Conservation (phyloP, 805 yeast genomes). For the Ogataea minuta region DNA sequence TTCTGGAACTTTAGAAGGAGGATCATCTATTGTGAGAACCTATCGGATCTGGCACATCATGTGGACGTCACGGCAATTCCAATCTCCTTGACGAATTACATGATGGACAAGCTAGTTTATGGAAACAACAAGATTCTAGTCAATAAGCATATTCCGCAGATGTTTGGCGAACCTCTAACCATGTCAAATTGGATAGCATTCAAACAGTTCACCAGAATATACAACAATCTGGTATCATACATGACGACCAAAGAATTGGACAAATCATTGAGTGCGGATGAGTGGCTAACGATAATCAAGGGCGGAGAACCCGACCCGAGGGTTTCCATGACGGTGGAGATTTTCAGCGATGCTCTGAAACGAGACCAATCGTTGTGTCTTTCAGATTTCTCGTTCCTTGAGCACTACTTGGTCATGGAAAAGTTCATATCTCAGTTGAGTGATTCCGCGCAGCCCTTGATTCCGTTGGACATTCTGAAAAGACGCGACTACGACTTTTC, state of each 20-base stretch:
- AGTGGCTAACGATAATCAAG: conserved; percentile 32
- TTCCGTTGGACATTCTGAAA: conserved; percentile 24
- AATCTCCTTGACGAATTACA: conserved; percentile 71
- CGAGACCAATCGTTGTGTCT: conserved; percentile 50
- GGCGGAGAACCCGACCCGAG: conserved; percentile 27
- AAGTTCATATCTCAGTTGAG: conserved; percentile 29
- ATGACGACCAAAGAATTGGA: conserved; percentile 29
- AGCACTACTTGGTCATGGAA: conserved; percentile 33
- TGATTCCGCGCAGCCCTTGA: conserved; percentile 29
- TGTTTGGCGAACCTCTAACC: conserved; percentile 34
- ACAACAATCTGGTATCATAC: conserved; percentile 34
- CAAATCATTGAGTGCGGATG: conserved; percentile 20
- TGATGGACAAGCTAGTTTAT: conserved; percentile 51
- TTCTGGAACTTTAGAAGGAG: conserved; percentile 36
- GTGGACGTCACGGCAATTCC: conserved; percentile 77
- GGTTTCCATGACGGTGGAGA: conserved; percentile 38
- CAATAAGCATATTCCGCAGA: conserved; percentile 39
- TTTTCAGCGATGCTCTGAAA: conserved; percentile 44
- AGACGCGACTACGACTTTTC: conserved; percentile 14
- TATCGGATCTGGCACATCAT: conserved; percentile 40
- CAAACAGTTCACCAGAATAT: conserved; percentile 32
- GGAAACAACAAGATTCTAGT: conserved; percentile 51
- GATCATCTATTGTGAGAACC: conserved; percentile 36
- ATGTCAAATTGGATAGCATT: conserved; percentile 24
- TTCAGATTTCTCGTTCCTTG: conserved; percentile 51